A percentile compares a stretch with the other conserved stretches of the same genome.
These are phyloP conservation scores for Moringa oleifera DNA, from an alignment of 345 rosid genomes.

Conservation along the genomic window DNA sequence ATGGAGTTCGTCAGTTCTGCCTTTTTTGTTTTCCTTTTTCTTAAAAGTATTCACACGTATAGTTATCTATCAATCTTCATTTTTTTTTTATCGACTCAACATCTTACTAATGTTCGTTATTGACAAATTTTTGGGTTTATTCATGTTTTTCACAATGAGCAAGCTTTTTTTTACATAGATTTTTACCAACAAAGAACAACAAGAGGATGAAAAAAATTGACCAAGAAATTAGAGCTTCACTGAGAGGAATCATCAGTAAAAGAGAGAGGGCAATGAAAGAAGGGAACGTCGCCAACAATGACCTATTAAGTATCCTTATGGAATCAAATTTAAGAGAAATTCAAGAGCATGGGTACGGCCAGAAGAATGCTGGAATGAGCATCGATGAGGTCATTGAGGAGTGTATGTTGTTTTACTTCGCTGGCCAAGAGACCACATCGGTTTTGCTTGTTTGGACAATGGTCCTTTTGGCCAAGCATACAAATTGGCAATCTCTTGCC, in stretches of 20 bases:
- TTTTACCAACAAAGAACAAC: conserved; percentile 24
- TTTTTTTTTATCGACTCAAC: no score
- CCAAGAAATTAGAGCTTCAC: conserved; percentile 12
- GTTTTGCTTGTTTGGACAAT: conserved; percentile 30
- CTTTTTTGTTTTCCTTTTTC: no score
- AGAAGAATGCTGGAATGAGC: conserved; percentile 16
- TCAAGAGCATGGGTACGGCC: conserved; percentile 12
- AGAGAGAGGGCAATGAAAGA: conserved; percentile 13
- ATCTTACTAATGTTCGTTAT: no score
- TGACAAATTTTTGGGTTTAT: background rate
- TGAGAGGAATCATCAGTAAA: conserved; percentile 19
- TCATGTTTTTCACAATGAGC: background rate
- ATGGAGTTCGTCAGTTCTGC: no score
- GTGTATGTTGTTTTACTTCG: conserved; percentile 28
- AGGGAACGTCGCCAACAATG: conserved; percentile 3
- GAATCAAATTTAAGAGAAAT: conserved; percentile 13
- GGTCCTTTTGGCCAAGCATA: conserved; percentile 20
- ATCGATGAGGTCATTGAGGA: conserved; percentile 24
- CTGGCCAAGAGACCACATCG: conserved; percentile 34
- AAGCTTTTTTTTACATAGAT: conserved; percentile 5
- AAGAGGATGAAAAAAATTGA: conserved; percentile 19
- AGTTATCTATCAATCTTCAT: no score
- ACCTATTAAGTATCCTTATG: conserved; percentile 27
- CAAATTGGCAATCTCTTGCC: conserved; percentile 27
- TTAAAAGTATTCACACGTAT: no score